These are phyloP conservation scores for Wickerhamomyces chaumierensis DNA, from an alignment of 805 yeast species.

Conservation along the genomic window DNA sequence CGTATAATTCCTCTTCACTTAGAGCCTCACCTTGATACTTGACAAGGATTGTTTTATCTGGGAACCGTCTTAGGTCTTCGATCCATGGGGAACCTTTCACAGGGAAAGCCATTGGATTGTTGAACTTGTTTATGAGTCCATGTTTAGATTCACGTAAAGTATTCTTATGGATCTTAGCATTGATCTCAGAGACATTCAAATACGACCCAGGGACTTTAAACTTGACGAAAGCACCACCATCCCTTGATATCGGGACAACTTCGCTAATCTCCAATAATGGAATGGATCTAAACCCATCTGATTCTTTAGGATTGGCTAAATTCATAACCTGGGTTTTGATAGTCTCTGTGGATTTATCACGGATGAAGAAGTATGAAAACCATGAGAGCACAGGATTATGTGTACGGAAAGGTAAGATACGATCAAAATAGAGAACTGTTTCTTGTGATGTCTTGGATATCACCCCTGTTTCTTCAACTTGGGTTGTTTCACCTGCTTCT, in stretches of 20 bases:
- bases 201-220: conserved; percentile 50
- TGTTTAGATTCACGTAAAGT: conserved; percentile 26
- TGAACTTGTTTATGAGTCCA: conserved; percentile 29
- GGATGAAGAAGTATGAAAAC: conserved; percentile 26
- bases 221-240: conserved; percentile 90
- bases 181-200: conserved; percentile 38
- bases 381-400: conserved; percentile 36
- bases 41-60: conserved; percentile 52
- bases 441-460: conserved; percentile 37
- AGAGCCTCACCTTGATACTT: conserved; percentile 68
- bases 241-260: conserved; percentile 62
- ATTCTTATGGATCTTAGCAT: conserved; percentile 37
- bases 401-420: conserved; percentile 35
- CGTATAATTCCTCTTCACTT: conserved; percentile 72
- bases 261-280: conserved; percentile 38
- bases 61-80: conserved; percentile 77
- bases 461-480: conserved; percentile 46
- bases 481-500: conserved; percentile 43
- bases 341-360: conserved; percentile 26
- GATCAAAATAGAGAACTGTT: conserved; percentile 45
- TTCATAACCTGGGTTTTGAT: conserved; percentile 26
- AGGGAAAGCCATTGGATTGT: conserved; percentile 46
- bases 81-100: conserved; percentile 95
- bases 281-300: conserved; percentile 21
- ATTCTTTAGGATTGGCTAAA: conserved; percentile 26